phyloP scores from a whole-genome alignment of 352 stramenopile species.

The Globisporangium canariense region DNA sequence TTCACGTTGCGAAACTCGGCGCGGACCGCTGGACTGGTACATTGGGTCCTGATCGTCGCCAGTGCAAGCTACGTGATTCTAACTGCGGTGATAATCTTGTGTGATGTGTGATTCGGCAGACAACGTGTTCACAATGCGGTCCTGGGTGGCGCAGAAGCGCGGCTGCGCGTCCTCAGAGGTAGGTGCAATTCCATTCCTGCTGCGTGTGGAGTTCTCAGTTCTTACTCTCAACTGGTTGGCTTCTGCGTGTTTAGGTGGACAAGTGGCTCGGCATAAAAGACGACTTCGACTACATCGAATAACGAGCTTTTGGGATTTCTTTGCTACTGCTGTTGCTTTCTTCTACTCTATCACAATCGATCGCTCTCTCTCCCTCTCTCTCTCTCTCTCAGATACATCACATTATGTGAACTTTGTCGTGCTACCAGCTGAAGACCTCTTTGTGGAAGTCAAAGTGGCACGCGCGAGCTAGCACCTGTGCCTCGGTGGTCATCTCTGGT shows the following conservation, averaged over 20 bases:
- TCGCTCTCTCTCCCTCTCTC: not conserved
- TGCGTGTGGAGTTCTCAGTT: not conserved
- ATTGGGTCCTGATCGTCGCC: not conserved
- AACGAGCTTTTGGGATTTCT: not conserved
- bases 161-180: constrained; percentile 61
- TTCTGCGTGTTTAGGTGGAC: constrained; percentile 47
- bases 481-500: constrained; percentile 66
- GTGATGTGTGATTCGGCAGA: constrained; percentile 28
- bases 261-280: constrained; percentile 87
- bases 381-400: not conserved
- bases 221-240: constrained; percentile 1
- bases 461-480: constrained; percentile 55
- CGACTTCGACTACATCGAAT: constrained; percentile 84
- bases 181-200: not conserved
- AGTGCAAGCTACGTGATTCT: not conserved
- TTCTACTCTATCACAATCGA: not conserved
- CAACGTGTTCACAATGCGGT: constrained; percentile 80
- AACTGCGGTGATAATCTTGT: not conserved
- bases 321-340: not conserved
- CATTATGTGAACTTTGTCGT: not conserved
- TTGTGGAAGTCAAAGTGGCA: constrained; percentile 83
- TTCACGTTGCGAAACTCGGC: constrained; percentile 63
- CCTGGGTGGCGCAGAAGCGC: constrained; percentile 80
- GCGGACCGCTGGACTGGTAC: constrained; percentile 76
- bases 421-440: constrained; percentile 80